These are phyloP conservation scores for Atkinsonella texensis DNA, from an alignment of 2,329 filamentous ascomycete genomes.

Conservation along the genomic window DNA sequence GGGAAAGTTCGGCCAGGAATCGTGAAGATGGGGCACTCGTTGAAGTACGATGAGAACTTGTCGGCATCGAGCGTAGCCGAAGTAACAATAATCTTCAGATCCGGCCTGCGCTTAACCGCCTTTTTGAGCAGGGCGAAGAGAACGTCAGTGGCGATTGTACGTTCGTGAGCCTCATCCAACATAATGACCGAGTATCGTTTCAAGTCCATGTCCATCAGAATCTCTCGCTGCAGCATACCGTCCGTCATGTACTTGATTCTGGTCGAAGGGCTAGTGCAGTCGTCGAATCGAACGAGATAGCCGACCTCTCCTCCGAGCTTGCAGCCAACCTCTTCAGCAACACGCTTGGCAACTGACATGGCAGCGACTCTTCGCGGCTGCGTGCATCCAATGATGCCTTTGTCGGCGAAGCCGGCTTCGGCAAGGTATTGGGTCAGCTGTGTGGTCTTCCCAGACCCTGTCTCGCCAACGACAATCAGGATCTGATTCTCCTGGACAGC, in stretches of 20 bases:
- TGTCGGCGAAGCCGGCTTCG: conserved; percentile 78
- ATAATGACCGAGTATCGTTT: conserved; percentile 92
- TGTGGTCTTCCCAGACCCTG: conserved; percentile 93
- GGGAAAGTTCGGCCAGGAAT: conserved; percentile 93
- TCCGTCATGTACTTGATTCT: conserved; percentile 99
- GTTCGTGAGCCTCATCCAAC: conserved; percentile 95
- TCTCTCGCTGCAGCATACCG: conserved; percentile 93
- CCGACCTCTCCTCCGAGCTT: conserved; percentile 84
- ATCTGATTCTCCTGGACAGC: conserved; percentile 82
- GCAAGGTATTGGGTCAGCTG: conserved; percentile 92
- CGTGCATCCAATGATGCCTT: conserved; percentile 88
- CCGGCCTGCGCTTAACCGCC: conserved; percentile 70
- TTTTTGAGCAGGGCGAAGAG: conserved; percentile 92
- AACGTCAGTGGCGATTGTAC: conserved; percentile 91
- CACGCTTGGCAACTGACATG: conserved; percentile 95
- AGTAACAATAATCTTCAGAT: conserved; percentile 91
- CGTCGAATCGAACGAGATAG: conserved; percentile 96
- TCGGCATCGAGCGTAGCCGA: conserved; percentile 94
- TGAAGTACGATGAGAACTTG: conserved; percentile 94
- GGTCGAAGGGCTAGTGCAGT: conserved; percentile 76
- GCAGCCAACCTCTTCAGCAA: conserved; percentile 90
- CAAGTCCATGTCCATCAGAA: conserved; percentile 81
- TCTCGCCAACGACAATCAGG: conserved; percentile 92
- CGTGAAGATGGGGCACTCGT: conserved; percentile 89
- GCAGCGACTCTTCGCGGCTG: conserved; percentile 94